phyloP scores from a whole-genome alignment of 2,329 filamentous ascomycete species.

The Ceratocystis cubensis region DNA sequence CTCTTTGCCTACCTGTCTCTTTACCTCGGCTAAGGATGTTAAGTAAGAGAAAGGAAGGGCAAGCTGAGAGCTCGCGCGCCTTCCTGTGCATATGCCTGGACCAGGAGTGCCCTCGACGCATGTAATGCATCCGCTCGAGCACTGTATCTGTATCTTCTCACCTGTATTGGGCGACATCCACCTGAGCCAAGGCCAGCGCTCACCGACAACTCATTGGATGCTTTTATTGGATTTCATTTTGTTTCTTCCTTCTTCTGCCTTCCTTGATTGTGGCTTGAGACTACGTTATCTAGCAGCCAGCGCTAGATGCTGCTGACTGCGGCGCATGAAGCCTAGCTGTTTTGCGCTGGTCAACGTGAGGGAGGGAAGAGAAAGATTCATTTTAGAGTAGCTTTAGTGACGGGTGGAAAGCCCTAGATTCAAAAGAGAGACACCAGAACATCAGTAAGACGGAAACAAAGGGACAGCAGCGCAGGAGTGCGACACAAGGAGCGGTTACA shows the following conservation, averaged over 20 bases:
- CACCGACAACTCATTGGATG: neutral
- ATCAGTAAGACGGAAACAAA: neutral
- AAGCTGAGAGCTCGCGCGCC: neutral
- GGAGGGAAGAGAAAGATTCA: neutral
- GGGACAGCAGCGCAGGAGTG: too few relatives aligned
- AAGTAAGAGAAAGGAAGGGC: neutral
- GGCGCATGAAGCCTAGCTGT: too few relatives aligned
- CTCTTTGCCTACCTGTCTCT: neutral
- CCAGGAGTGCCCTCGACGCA: neutral
- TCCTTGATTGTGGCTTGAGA: neutral
- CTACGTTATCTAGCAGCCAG: neutral
- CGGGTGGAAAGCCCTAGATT: neutral
- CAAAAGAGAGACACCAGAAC: neutral
- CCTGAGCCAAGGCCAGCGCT: neutral
- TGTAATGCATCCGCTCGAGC: neutral
- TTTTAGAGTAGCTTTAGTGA: neutral
- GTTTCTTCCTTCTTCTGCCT: neutral
- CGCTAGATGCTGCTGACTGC: too few relatives aligned
- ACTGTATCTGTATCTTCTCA: neutral
- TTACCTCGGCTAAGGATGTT: too few relatives aligned
- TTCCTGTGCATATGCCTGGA: neutral
- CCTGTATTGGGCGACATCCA: neutral
- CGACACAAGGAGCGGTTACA: too few relatives aligned
- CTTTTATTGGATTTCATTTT: neutral
- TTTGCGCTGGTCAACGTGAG: neutral